Conservation (phyloP, 306 rosid species). For the Cyclanthera cordifolia region DNA sequence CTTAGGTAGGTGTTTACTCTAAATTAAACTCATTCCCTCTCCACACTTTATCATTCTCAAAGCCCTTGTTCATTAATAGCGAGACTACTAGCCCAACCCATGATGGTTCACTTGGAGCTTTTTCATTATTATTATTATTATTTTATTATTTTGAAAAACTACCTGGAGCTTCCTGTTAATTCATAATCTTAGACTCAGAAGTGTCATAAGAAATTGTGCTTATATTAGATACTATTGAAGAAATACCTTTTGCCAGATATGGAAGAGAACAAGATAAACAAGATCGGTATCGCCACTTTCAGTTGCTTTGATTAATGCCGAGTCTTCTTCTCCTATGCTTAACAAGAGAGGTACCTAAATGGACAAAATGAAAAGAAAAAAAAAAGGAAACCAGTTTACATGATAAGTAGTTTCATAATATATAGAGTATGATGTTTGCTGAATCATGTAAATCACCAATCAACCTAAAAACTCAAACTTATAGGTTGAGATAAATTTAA, state of each 20-base stretch:
- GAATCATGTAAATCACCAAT: too few relatives aligned
- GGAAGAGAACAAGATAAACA: conserved; percentile 87
- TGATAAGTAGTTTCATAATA: conserved; percentile 2
- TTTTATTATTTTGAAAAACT: background rate
- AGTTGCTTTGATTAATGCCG: conserved; percentile 72
- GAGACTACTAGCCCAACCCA: too few relatives aligned
- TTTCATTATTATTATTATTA: too few relatives aligned
- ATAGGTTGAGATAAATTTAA: too few relatives aligned
- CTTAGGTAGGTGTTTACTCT: too few relatives aligned
- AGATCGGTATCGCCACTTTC: conserved; percentile 97
- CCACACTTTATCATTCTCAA: too few relatives aligned
- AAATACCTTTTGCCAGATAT: conserved; percentile 86
- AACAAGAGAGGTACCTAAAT: conserved; percentile 87
- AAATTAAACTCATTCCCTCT: too few relatives aligned
- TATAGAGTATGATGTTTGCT: too few relatives aligned
- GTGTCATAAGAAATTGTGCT: background rate
- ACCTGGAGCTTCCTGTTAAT: conserved; percentile 13
- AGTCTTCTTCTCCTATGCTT: conserved; percentile 97
- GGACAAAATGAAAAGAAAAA: background rate
- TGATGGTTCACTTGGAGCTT: too few relatives aligned
- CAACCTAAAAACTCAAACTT: too few relatives aligned
- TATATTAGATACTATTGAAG: conserved; percentile 14
- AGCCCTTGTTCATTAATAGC: too few relatives aligned
- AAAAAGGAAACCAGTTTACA: background rate
- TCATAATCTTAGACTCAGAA: background rate